Base-by-base conservation (phyloP, 2,329 filamentous ascomycete genomes). In the Fusarium sp. region DNA sequence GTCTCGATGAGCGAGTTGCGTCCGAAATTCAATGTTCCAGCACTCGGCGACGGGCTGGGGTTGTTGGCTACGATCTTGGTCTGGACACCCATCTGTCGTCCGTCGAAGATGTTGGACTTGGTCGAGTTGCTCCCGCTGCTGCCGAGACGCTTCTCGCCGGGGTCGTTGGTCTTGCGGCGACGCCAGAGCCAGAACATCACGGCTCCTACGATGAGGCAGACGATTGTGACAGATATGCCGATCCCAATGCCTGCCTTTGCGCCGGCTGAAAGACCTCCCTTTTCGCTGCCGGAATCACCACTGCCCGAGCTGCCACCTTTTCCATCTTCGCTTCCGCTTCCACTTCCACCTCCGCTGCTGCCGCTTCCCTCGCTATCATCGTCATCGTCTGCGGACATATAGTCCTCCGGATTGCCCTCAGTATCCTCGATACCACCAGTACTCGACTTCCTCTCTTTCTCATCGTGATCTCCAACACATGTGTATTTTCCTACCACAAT, bases 361-460 rank as follows among this genome's bases (percentile, higher is more conserved):
- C 57, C 36, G 4, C 49, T 51, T 2, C 43, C 24, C 9, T 28
- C 44, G 2, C 54, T 51, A 6, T 44, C 55, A 1, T 50, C 45
- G 2, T 62, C 55, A 6, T 57, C 62, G 7, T 60, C 55, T 24
- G 68, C 43, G n/a, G 65, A 56, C 46, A 70, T 73, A 21, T 74
- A 74, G 30, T 74, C 70, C 24, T 72, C 39, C 0, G 72, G 63
- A 20, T 72, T 68, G 1, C 72, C 72, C 38, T 73, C 69, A 0
- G 72, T 74, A 21, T 74, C 12, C 38, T 74, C 70, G 6, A 74
- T 74, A 9, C 73, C 73, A 8, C 73, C 69, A 4, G 73, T 75
- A 19, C 70, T 74, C 2, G 73, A 46, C 60, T 70, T 65, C 12
- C 72, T 62, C 30, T 72, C 64, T 51, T 70, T 74, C 56, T 72